These are phyloP conservation scores for Amaranthus hypochondriacus DNA, from an alignment of 148 eudicot genomes.

Conservation along the genomic window DNA sequence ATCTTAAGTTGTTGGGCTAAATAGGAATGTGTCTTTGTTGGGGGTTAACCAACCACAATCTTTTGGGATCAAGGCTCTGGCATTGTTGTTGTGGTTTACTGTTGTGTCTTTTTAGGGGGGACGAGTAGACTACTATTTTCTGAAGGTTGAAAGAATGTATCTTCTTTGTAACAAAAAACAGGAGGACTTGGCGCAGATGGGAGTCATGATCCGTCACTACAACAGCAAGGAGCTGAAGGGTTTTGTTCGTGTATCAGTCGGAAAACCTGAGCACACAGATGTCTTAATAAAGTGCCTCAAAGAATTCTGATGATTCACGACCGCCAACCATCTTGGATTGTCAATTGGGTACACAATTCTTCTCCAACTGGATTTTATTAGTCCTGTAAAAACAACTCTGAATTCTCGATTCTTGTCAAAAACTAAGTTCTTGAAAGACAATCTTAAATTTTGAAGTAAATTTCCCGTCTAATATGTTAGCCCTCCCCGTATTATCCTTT, in stretches of 20 bases:
- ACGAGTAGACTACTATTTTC: too few species aligned
- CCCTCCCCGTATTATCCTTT: neutral
- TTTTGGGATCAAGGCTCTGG: too few species aligned
- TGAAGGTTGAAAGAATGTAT: neutral
- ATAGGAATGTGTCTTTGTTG: too few species aligned
- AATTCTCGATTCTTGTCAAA: neutral
- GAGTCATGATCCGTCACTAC: slow-evolving; percentile 96
- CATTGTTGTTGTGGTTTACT: too few species aligned
- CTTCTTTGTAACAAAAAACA: slow-evolving; percentile 23
- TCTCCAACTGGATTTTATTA: neutral
- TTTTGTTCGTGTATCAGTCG: slow-evolving; percentile 91
- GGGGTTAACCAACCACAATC: too few species aligned
- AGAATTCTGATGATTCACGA: slow-evolving; percentile 29
- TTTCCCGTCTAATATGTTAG: neutral
- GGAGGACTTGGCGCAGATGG: slow-evolving; percentile 95
- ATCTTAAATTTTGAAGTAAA: neutral
- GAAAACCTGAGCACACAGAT: slow-evolving; percentile 94
- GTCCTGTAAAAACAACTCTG: neutral
- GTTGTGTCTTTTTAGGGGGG: too few species aligned
- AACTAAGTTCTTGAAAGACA: neutral
- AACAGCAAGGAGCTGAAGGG: slow-evolving; percentile 71
- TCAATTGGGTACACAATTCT: slow-evolving; percentile 3
- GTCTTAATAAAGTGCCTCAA: slow-evolving; percentile 71
- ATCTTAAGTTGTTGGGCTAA: too few species aligned
- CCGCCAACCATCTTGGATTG: slow-evolving; percentile 2